Percentiles rank a stretch among this genome's conserved stretches.
Evolutionary conservation across 805 yeast genomes (phyloP).

Genomic region (Barnettozyma sucrosica): DNA sequence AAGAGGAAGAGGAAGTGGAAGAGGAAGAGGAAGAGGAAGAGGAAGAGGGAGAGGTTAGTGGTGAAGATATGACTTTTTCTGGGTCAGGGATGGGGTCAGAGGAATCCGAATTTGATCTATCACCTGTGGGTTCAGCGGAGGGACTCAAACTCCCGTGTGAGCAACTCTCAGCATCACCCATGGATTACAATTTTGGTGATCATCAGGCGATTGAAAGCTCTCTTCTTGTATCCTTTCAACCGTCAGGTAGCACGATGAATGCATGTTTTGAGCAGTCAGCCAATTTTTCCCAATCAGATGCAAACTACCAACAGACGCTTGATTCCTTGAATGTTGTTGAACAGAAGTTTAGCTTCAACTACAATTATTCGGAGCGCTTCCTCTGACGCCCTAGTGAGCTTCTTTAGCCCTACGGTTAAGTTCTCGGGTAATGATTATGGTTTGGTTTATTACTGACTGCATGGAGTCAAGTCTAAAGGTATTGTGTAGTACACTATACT

Average conservation of each 20-base stretch:
- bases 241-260: background rate
- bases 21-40: background rate
- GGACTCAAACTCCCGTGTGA: background rate
- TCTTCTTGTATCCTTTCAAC: background rate
- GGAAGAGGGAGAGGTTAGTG: background rate
- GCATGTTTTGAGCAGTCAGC: background rate
- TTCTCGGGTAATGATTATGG: too few relatives aligned
- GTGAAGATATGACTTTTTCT: background rate
- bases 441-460: too few relatives aligned
- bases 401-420: too few relatives aligned
- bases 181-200: background rate
- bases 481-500: too few relatives aligned
- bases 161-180: background rate
- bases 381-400: too few relatives aligned
- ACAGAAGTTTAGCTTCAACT: slow-evolving; percentile 5
- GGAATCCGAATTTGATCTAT: background rate
- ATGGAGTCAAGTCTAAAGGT: too few relatives aligned
- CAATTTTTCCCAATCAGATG: background rate
- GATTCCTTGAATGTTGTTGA: slow-evolving; percentile 3
- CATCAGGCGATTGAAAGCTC: background rate
- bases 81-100: background rate
- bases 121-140: background rate
- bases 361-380: too few relatives aligned
- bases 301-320: background rate
- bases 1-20: background rate